phyloP scores from a whole-genome alignment of 768 basidiomycete genomes.

The Nevesoporus exiguus region DNA sequence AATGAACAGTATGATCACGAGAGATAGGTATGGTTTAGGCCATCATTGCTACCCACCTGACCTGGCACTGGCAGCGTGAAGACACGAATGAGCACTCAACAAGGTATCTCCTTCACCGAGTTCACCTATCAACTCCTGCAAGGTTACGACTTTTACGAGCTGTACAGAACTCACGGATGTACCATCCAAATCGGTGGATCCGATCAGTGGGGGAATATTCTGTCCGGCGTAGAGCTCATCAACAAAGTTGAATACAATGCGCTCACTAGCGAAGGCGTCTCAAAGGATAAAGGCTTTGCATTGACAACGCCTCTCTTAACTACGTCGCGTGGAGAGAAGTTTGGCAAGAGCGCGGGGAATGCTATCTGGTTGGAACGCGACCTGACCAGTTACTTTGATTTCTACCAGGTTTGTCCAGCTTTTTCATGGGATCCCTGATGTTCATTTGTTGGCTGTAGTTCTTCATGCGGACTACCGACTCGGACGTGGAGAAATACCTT shows the following conservation, averaged over 20 bases:
- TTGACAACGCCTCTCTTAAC: slow-evolving; percentile 94
- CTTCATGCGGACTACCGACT: slow-evolving; percentile 79
- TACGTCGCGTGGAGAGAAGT: slow-evolving; percentile 87
- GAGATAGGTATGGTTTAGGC: slow-evolving; percentile 68
- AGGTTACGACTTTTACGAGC: slow-evolving; percentile 88
- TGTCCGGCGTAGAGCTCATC: slow-evolving; percentile 91
- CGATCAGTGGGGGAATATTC: slow-evolving; percentile 98
- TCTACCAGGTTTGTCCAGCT: slow-evolving; percentile 74
- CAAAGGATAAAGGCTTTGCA: slow-evolving; percentile 57
- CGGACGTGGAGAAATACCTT: slow-evolving; percentile 75
- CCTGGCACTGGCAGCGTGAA: slow-evolving; percentile 57
- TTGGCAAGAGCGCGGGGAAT: slow-evolving; percentile 96
- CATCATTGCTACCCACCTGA: slow-evolving; percentile 3
- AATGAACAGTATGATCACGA: slow-evolving; percentile 84
- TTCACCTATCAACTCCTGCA: slow-evolving; percentile 97
- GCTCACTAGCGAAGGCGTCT: background rate
- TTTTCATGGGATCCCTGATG: background rate
- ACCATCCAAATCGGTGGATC: slow-evolving; percentile 92
- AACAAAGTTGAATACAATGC: slow-evolving; percentile 38
- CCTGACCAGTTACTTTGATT: slow-evolving; percentile 84
- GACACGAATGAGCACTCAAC: slow-evolving; percentile 69
- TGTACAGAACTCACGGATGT: slow-evolving; percentile 64
- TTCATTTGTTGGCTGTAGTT: slow-evolving; percentile 51
- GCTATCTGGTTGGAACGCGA: slow-evolving; percentile 84
- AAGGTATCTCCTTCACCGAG: slow-evolving; percentile 97